Evolutionary conservation across 306 rosid species (phyloP).

Genomic region (Gastrolobium villosum): DNA sequence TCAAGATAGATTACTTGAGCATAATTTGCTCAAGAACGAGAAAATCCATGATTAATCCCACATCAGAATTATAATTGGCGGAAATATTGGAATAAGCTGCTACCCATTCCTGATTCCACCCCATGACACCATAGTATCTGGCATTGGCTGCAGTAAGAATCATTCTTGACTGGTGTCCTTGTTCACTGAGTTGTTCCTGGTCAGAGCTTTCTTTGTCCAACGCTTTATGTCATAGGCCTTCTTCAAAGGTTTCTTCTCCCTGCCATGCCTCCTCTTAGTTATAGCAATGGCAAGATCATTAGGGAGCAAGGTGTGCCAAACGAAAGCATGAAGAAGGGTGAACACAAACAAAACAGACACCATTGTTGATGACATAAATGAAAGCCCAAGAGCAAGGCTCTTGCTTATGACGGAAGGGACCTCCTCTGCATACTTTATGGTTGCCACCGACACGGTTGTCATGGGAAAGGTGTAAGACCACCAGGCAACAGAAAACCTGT

Average conservation of each 20-base stretch:
- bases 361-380: conserved; percentile 80
- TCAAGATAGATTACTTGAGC: neutral
- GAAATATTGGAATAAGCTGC: neutral
- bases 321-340: conserved; percentile 85
- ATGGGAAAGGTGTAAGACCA: conserved; percentile 91
- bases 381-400: conserved; percentile 74
- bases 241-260: conserved; percentile 72
- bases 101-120: neutral
- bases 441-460: conserved; percentile 85
- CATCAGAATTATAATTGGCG: conserved; percentile 24
- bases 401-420: conserved; percentile 75
- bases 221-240: conserved; percentile 77
- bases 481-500: conserved; percentile 94
- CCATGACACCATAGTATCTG: neutral
- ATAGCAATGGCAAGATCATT: conserved; percentile 92
- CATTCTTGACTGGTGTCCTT: conserved; percentile 57
- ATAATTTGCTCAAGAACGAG: conserved; percentile 3
- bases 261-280: conserved; percentile 68
- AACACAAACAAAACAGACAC: conserved; percentile 70
- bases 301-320: conserved; percentile 83
- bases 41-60: conserved; percentile 2
- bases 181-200: conserved; percentile 53
- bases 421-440: conserved; percentile 81
- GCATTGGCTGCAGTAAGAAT: neutral
- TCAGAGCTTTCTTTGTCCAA: conserved; percentile 88